Percentiles rank a stretch among this genome's conserved stretches.
Evolutionary conservation across 164 flowering plant species (phyloP).

Genomic region (Hamamelis virginiana): DNA sequence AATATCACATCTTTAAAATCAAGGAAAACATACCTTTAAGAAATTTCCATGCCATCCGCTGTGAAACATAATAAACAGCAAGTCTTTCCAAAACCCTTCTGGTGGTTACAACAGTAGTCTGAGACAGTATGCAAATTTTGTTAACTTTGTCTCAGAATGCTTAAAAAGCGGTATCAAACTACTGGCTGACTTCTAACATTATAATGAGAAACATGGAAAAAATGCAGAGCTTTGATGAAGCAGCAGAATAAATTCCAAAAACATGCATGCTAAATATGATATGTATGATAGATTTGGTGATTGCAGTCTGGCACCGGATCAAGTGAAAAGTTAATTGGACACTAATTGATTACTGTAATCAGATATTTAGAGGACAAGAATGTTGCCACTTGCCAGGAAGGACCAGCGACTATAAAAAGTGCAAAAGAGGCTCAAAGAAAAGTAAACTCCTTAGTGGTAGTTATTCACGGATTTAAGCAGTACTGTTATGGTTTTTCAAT

Average conservation of each 20-base stretch:
- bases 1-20: not conserved
- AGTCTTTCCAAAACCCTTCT: constrained; percentile 86
- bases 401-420: too few species aligned
- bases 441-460: too few species aligned
- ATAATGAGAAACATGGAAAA: not conserved
- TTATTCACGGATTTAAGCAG: too few species aligned
- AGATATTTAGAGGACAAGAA: too few species aligned
- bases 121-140: constrained; percentile 17
- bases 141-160: not conserved
- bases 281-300: too few species aligned
- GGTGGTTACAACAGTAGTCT: constrained; percentile 87
- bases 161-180: not conserved
- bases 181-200: not conserved
- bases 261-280: not conserved
- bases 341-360: too few species aligned
- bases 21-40: constrained; percentile 65
- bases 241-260: not conserved
- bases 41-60: constrained; percentile 91
- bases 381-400: too few species aligned
- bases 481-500: too few species aligned
- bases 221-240: not conserved
- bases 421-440: too few species aligned
- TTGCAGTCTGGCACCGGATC: too few species aligned
- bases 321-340: too few species aligned
- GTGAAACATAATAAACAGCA: constrained; percentile 75